These are phyloP conservation scores for Suhomyces vadensis DNA, from an alignment of 805 yeast species.

Conservation along the genomic window DNA sequence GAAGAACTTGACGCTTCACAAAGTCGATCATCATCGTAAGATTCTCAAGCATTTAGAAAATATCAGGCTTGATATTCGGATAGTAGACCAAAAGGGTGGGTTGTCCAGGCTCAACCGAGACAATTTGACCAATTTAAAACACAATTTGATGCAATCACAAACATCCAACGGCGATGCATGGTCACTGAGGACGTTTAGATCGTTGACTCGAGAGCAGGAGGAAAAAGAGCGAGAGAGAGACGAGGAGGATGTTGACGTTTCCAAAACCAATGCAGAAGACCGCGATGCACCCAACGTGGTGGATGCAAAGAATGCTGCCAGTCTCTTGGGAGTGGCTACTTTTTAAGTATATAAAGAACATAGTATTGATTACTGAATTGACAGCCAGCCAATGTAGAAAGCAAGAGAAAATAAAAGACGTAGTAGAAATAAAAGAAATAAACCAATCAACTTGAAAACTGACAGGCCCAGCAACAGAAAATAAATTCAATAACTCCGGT, in stretches of 20 bases:
- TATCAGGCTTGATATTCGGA: slow-evolving; percentile 68
- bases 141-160: slow-evolving; percentile 45
- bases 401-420: too few relatives aligned
- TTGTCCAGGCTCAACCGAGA: slow-evolving; percentile 82
- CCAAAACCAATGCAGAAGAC: slow-evolving; percentile 26
- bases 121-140: slow-evolving; percentile 47
- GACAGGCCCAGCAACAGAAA: too few relatives aligned
- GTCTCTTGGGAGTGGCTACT: slow-evolving; percentile 72
- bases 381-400: too few relatives aligned
- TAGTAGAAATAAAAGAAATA: too few relatives aligned
- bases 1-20: slow-evolving; percentile 61
- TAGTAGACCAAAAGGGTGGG: slow-evolving; percentile 77
- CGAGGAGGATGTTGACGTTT: slow-evolving; percentile 15
- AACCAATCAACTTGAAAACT: too few relatives aligned
- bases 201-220: slow-evolving; percentile 31
- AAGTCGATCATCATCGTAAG: slow-evolving; percentile 84
- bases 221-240: slow-evolving; percentile 16
- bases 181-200: slow-evolving; percentile 43
- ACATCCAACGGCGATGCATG: slow-evolving; percentile 44
- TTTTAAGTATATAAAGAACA: slow-evolving; percentile 41
- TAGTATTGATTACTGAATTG: too few relatives aligned
- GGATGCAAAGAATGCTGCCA: slow-evolving; percentile 85
- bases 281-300: slow-evolving; percentile 31
- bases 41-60: slow-evolving; percentile 71
- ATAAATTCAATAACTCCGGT: too few relatives aligned